Evolutionary conservation across 805 yeast genomes (phyloP), one percentile per base, ranked within the genome.

Genomic region (Kodamaea nitidulidarum): DNA sequence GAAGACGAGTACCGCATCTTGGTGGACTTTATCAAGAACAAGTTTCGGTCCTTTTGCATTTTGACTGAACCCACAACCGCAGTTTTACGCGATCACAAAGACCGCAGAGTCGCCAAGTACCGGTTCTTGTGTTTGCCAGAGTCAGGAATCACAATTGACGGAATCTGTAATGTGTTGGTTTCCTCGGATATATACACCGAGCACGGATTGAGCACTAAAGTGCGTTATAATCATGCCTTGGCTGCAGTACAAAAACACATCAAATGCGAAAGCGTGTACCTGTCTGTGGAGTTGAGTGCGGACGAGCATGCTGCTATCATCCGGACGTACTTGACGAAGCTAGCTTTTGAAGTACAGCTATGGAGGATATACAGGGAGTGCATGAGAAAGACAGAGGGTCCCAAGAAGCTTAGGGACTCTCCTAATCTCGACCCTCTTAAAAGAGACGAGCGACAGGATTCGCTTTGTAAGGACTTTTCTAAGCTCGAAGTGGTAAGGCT

Each of bases 271-370:
- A 33, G 26, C 12, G 17, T 32, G 20, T 27, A 32, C 25, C 11
- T 31, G 12, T 9, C 17, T 14, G 30, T 38, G 15, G 12, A 15
- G 4, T 44, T 56, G 6, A 37, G 53, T 1, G 50, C 56, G 22
- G 74, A 68, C 34, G 58, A 78, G 34, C 63, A 52, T 35, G 48
- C 71, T 0, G 34, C 43, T 11, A 73, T 81, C 20, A 73, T 82
- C 11, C 43, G 61, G 17, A 56, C 55, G 7, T 83, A 77, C 51
- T 60, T 81, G 21, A 63, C 60, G 15, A 69, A 61, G 33, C 49
- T 82, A 35, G 84, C 85, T 11, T 71, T 77, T 38, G 70, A 75
- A 40, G 76, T 81, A 11, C 90, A 83, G 57, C 75, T 80, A n/a
- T 76, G 75, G 8, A 60, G 90, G 35, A 73, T 83, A 8, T 81